phyloP scores from a whole-genome alignment of 331 rosid species.

The Spiraea crenata region DNA sequence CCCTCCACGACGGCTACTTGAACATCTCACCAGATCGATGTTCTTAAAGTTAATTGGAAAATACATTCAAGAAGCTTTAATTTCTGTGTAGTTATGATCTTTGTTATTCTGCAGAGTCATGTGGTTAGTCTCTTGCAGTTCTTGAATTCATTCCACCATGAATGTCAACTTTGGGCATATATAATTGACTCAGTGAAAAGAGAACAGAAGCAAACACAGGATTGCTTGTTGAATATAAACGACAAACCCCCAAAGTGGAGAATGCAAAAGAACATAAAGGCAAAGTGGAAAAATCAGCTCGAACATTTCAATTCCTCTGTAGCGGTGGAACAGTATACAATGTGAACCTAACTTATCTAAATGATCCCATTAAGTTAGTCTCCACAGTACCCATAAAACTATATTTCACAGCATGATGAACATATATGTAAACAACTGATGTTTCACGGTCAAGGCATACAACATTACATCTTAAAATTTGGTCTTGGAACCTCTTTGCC shows the following conservation, averaged over 20 bases:
- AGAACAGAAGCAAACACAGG: too few relatives aligned
- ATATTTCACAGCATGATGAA: constrained; percentile 9
- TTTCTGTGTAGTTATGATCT: too few relatives aligned
- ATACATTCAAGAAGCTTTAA: too few relatives aligned
- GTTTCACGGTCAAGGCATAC: constrained; percentile 30
- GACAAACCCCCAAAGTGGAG: not conserved
- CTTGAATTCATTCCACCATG: not conserved
- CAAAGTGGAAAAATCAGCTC: not conserved
- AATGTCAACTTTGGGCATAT: not conserved
- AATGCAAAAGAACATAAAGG: not conserved
- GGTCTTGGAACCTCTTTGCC: constrained; percentile 26
- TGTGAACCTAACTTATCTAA: constrained; percentile 24
- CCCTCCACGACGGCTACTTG: too few relatives aligned
- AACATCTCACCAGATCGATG: too few relatives aligned
- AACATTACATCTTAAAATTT: constrained; percentile 15
- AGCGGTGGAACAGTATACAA: constrained; percentile 22
- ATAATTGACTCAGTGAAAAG: too few relatives aligned
- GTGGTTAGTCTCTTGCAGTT: too few relatives aligned
- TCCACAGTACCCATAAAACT: constrained; percentile 11
- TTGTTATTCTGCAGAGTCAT: too few relatives aligned
- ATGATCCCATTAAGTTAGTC: constrained; percentile 20
- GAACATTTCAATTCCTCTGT: constrained; percentile 6
- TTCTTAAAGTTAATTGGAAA: too few relatives aligned
- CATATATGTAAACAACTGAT: constrained; percentile 28
- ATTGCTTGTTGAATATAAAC: not conserved